These are phyloP conservation scores for Gautieria morchelliformis DNA, from an alignment of 768 basidiomycete genomes.

Conservation along the genomic window DNA sequence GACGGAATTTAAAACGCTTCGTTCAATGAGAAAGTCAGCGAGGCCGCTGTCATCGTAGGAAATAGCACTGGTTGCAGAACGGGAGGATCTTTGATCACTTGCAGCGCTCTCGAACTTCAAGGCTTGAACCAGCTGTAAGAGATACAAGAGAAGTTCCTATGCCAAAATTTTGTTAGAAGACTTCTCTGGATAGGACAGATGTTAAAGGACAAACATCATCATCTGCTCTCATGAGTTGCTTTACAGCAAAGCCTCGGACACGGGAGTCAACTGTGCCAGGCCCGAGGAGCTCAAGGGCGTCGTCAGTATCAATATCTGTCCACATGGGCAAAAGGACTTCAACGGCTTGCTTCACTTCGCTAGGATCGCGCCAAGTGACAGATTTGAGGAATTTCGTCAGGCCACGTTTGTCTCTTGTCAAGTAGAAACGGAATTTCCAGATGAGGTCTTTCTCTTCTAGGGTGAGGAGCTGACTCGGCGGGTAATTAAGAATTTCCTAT, in stretches of 20 bases:
- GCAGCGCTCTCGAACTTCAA: slow-evolving; percentile 89
- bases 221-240: slow-evolving; percentile 81
- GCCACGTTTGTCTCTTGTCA: slow-evolving; percentile 83
- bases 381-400: slow-evolving; percentile 97
- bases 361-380: slow-evolving; percentile 93
- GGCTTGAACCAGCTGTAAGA: slow-evolving; percentile 94
- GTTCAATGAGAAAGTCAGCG: slow-evolving; percentile 81
- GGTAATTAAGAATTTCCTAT: slow-evolving; percentile 83
- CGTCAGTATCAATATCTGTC: slow-evolving; percentile 96
- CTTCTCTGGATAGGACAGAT: too few relatives aligned
- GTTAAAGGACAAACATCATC: slow-evolving; percentile 61
- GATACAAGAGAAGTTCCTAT: slow-evolving; percentile 85
- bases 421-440: slow-evolving; percentile 99
- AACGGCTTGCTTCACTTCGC: slow-evolving; percentile 96
- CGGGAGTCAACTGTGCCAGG: slow-evolving; percentile 85
- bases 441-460: slow-evolving; percentile 93
- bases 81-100: slow-evolving; percentile 66
- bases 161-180: background rate
- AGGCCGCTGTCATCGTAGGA: slow-evolving; percentile 90
- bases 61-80: slow-evolving; percentile 61
- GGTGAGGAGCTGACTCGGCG: slow-evolving; percentile 78
- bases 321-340: slow-evolving; percentile 92
- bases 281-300: slow-evolving; percentile 89
- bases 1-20: slow-evolving; percentile 74
- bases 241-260: slow-evolving; percentile 90